These are phyloP conservation scores for Vishniacozyma victoriae DNA, from an alignment of 768 basidiomycete species.

Conservation along the genomic window DNA sequence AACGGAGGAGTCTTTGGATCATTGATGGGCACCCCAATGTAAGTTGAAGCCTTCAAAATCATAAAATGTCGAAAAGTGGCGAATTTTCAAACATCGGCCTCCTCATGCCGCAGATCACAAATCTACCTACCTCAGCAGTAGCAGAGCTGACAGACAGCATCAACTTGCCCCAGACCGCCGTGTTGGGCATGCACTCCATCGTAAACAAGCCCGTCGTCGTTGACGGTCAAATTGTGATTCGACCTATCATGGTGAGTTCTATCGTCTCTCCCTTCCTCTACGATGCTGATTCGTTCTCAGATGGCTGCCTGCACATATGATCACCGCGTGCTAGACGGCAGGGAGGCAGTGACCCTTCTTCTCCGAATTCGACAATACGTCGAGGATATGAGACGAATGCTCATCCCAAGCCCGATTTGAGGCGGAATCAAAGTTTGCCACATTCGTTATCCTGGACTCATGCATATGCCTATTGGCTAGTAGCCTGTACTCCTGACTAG, in stretches of 20 bases:
- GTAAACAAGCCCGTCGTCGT: slow-evolving; percentile 87
- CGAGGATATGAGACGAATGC: background rate
- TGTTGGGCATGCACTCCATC: slow-evolving; percentile 95
- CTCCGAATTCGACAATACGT: background rate
- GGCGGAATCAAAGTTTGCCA: too few relatives aligned
- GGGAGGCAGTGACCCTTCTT: slow-evolving; percentile 96
- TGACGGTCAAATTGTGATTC: slow-evolving; percentile 88
- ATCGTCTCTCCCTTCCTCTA: slow-evolving; percentile 52
- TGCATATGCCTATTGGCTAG: too few relatives aligned
- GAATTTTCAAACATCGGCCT: too few relatives aligned
- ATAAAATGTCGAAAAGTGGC: too few relatives aligned
- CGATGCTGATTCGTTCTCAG: too few relatives aligned
- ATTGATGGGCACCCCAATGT: slow-evolving; percentile 92
- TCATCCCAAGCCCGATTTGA: too few relatives aligned
- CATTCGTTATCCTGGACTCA: too few relatives aligned
- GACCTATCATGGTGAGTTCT: slow-evolving; percentile 83
- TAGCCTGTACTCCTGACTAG: too few relatives aligned
- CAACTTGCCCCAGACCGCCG: slow-evolving; percentile 90
- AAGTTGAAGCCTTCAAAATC: slow-evolving; percentile 10
- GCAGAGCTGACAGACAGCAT: slow-evolving; percentile 50
- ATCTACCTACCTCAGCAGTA: background rate
- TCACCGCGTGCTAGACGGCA: slow-evolving; percentile 87
- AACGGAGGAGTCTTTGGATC: slow-evolving; percentile 99
- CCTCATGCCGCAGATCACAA: too few relatives aligned
- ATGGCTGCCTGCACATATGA: slow-evolving; percentile 81